A percentile compares a stretch with the other conserved stretches of the same genome.
Conservation (phyloP, 768 basidiomycete species). For the Hygrocybe coccinea region DNA sequence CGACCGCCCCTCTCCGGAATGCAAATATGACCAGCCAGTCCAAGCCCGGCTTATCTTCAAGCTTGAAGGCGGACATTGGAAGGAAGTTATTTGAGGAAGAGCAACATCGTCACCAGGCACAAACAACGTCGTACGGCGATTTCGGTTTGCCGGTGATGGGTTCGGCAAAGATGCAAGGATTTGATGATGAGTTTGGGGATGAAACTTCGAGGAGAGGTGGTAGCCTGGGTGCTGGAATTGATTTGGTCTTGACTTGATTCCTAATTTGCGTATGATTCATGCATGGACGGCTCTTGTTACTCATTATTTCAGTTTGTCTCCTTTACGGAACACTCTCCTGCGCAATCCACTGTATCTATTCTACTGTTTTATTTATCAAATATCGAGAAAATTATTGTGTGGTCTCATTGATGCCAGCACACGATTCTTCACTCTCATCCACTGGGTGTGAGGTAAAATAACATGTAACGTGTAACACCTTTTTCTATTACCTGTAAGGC, state of each 20-base stretch:
- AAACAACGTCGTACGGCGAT: background rate
- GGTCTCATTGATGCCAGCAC: too few relatives aligned
- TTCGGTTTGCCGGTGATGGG: background rate
- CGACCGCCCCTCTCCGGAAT: slow-evolving; percentile 31
- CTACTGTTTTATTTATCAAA: too few relatives aligned
- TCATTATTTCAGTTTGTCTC: too few relatives aligned
- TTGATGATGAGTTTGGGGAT: slow-evolving; percentile 19
- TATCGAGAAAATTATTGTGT: too few relatives aligned
- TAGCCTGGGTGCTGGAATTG: slow-evolving; percentile 39
- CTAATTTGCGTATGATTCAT: too few relatives aligned
- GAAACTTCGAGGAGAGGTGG: slow-evolving; percentile 2
- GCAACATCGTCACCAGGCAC: slow-evolving; percentile 39
- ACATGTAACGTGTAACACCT: too few relatives aligned
- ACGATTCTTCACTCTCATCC: too few relatives aligned
- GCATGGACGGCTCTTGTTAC: too few relatives aligned
- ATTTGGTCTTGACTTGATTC: slow-evolving; percentile 39
- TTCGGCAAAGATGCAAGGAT: slow-evolving; percentile 23
- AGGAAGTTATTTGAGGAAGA: slow-evolving; percentile 69
- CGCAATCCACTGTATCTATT: too few relatives aligned
- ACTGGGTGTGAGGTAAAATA: too few relatives aligned
- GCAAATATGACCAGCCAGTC: slow-evolving; percentile 15
- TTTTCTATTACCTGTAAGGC: too few relatives aligned
- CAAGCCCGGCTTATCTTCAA: slow-evolving; percentile 37
- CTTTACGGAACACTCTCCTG: too few relatives aligned
- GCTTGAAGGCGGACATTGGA: slow-evolving; percentile 59